These are phyloP conservation scores for Phaeoacremonium minimum DNA, from an alignment of 2,329 filamentous ascomycete genomes.

Conservation along the genomic window DNA sequence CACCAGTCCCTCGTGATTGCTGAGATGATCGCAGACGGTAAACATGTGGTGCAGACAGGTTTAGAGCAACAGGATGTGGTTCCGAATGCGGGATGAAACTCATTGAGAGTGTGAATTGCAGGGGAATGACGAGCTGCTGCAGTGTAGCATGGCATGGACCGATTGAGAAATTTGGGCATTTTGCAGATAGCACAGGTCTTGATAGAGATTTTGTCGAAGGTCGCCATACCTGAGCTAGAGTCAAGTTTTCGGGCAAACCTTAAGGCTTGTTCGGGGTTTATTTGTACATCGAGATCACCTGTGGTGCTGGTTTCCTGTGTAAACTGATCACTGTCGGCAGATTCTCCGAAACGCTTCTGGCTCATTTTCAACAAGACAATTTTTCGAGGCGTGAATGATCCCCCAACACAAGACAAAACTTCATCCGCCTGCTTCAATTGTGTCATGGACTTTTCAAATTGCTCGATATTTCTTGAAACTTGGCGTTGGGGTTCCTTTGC, in stretches of 20 bases:
- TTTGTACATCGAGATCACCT: background rate
- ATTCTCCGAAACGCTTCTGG: too few relatives aligned
- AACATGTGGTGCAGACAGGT: constrained; percentile 10
- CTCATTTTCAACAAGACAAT: background rate
- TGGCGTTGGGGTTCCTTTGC: too few relatives aligned
- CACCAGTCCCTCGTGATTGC: constrained; percentile 8
- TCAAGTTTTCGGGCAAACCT: background rate
- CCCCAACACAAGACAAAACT: background rate
- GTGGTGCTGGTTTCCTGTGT: background rate
- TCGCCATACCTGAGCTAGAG: background rate
- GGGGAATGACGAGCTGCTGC: background rate
- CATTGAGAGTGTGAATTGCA: background rate
- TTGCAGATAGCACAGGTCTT: background rate
- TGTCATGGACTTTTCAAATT: too few relatives aligned
- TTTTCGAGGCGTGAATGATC: background rate
- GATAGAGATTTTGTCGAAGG: background rate
- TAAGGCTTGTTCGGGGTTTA: background rate
- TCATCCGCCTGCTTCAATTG: background rate
- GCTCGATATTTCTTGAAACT: too few relatives aligned
- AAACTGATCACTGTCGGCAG: too few relatives aligned
- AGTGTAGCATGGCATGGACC: background rate
- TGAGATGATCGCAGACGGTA: background rate
- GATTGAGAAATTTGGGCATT: background rate
- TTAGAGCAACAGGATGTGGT: constrained; percentile 9
- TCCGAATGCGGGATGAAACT: background rate